Base-by-base conservation (phyloP, 2,329 filamentous ascomycete genomes). In the Colletotrichum coccodes region DNA sequence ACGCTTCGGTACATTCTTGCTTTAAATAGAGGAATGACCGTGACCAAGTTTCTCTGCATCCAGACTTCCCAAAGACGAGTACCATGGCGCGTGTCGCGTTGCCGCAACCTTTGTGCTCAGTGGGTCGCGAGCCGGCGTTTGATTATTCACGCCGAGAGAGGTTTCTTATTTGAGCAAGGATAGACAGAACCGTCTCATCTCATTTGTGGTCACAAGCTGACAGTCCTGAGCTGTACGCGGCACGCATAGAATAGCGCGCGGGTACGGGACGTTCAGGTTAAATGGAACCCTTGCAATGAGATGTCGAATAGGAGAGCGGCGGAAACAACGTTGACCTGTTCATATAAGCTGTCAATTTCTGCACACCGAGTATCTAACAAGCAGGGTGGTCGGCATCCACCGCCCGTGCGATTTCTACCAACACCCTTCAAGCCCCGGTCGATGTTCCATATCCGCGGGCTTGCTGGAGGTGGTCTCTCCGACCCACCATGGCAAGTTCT, bases 341-440 rank as follows among this genome's bases (percentile, higher is more conserved):
- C 53, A 40, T 11, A 47, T 40, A n/a, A 7, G 38, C 36, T 68
- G 46, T 21, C 28, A 42, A 50, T 50, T 3, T 44, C 57, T n/a
- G 7, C 28, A 30, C 38, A 21, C 16, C 32, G 18, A 60, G n/a
- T 60, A 60, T 65, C 65, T 56, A 52, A 56, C 16, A 49, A 54
- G 32, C 53, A 53, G 40, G 34, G 47, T 53, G 53, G 34, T 65
- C 38, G 50, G 54, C 47, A 56, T 4, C 54, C 54, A n/a, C 54
- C 60, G 28, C 38, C 54, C 65, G 18, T 42, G 32, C 38, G 36
- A 64, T 54, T 40, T 60, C 28, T 52, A 68, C 47, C 65, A 60
- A 38, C 54, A 44, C 42, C 42, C 46, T 53, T 52, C 21, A 14
- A 30, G 26, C 54, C 42, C 50, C 40, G 34, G 40, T 42, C 58